A percentile compares a stretch with the other conserved stretches of the same genome.
phyloP scores from a whole-genome alignment of 805 yeast genomes.

The Saccharomycopsis sp. region DNA sequence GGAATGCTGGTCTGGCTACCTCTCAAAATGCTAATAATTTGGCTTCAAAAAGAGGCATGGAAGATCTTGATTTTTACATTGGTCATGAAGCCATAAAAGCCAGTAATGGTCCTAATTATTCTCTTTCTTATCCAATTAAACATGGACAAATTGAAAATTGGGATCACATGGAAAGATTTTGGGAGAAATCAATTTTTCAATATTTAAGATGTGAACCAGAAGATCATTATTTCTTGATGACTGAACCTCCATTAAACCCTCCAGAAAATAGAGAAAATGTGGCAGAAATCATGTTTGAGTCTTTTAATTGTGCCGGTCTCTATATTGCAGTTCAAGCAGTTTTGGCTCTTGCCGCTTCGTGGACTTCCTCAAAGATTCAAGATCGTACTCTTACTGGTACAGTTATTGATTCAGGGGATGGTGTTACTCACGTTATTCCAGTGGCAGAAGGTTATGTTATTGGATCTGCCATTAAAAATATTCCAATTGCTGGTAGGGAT shows the following conservation, averaged over 20 bases:
- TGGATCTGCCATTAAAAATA: slow-evolving; percentile 93
- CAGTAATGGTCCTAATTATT: slow-evolving; percentile 84
- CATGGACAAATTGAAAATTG: slow-evolving; percentile 98
- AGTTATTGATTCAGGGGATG: slow-evolving; percentile 97
- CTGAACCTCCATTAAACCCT: slow-evolving; percentile 99
- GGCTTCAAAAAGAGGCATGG: slow-evolving; percentile 57
- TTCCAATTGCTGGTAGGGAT: slow-evolving; percentile 98
- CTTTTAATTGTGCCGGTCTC: slow-evolving; percentile 96
- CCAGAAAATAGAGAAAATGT: slow-evolving; percentile 98
- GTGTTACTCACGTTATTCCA: slow-evolving; percentile 98
- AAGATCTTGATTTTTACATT: slow-evolving; percentile 86
- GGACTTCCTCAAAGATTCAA: slow-evolving; percentile 94
- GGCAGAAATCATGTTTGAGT: slow-evolving; percentile 98
- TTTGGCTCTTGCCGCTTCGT: slow-evolving; percentile 93
- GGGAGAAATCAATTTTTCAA: slow-evolving; percentile 96
- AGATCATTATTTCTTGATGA: slow-evolving; percentile 88
- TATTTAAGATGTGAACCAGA: slow-evolving; percentile 97
- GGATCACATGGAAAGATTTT: slow-evolving; percentile 99
- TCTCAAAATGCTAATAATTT: slow-evolving; percentile 21
- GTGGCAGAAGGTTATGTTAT: slow-evolving; percentile 99
- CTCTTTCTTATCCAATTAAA: slow-evolving; percentile 82
- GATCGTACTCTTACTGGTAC: slow-evolving; percentile 97
- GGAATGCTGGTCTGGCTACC: slow-evolving; percentile 7
- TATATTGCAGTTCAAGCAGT: slow-evolving; percentile 99
- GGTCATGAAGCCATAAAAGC: slow-evolving; percentile 93